Evolutionary conservation across 2,329 filamentous ascomycete genomes (phyloP), one percentile per base, ranked within the genome.

Genomic region (Aureobasidium sp.): DNA sequence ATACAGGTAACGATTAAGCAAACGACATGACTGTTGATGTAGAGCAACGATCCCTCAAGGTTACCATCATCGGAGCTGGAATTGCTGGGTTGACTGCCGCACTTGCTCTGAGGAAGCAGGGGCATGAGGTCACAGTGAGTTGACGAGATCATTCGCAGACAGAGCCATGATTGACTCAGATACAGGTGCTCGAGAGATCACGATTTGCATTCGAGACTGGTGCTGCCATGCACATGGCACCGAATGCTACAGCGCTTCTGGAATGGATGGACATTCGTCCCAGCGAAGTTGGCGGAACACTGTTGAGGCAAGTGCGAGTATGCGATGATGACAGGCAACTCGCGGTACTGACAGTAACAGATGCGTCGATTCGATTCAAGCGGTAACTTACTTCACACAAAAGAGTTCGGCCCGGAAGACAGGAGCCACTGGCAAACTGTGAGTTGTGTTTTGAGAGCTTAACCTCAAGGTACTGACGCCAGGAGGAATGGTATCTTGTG

Each of bases 41-140:
- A 5, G 35, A 60, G 42, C 22, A n/a, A 33, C 57, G 29, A n/a
- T 52, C 62, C 6, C 48, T 63, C n/a, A 58, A 29, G 22, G 62
- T 61, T 12, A 60, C 52, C 6, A 62, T 64, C 4, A 60, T 64
- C 11, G 62, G 62, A 45, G 62, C 50, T 54, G 62, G 62, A 1
- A 59, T 64, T 11, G 62, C 62, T 39, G 62, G 62, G 2, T 47
- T 64, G 39, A 60, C 62, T 40, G 62, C 62, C 2, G 62, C 59
- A 5, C 49, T 60, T 6, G 62, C 60, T 11, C 40, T 64, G 11
- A 47, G 62, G 7, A 64, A 62, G 35, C 58, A 61, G 19, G 58
- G 58, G 27, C 58, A 61, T 61, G 37, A 45, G 14, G 58, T 61
- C 15, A 53, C 49, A 39, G 58, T 61, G 4, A 5, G 33, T 60